Percentiles rank a stretch among this genome's conserved stretches.
Conservation (phyloP, 2,329 filamentous ascomycete species). For the Cadophora malorum region DNA sequence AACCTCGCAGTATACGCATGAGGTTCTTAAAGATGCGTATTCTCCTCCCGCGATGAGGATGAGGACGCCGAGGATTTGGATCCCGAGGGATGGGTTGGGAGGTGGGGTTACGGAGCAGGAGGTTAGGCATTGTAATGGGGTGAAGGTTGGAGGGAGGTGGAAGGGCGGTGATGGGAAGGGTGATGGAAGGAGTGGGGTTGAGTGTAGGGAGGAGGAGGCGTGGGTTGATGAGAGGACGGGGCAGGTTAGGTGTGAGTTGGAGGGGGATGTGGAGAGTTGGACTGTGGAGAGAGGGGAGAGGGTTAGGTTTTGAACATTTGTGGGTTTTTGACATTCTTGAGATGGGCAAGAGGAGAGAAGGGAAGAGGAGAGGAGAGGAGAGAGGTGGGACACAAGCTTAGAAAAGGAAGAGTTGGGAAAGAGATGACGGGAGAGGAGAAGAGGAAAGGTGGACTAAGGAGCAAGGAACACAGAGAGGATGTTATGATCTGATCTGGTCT, state of each 20-base stretch:
- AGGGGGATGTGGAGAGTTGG: constrained; percentile 32
- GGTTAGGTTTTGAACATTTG: constrained; percentile 32
- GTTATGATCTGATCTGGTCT: too few species aligned
- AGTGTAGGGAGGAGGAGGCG: constrained; percentile 65
- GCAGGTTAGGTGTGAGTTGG: constrained; percentile 32
- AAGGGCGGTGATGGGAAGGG: constrained; percentile 58
- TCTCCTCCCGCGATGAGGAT: constrained; percentile 64
- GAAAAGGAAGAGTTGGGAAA: too few species aligned
- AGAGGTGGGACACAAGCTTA: too few species aligned
- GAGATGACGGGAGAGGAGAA: too few species aligned
- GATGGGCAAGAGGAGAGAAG: too few species aligned
- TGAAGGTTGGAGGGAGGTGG: constrained; percentile 47
- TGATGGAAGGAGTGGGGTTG: constrained; percentile 51
- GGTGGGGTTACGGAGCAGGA: constrained; percentile 58
- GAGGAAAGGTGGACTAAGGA: too few species aligned
- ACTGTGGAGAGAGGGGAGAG: constrained; percentile 30
- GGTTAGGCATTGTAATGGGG: constrained; percentile 55
- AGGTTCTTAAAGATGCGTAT: constrained; percentile 57
- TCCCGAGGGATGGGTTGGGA: constrained; percentile 62
- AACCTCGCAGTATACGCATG: constrained; percentile 51
- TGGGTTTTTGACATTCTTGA: too few species aligned
- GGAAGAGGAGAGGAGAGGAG: too few species aligned
- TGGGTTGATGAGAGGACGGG: constrained; percentile 53
- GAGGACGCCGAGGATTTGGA: constrained; percentile 62
- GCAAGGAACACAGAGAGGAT: too few species aligned